These are phyloP conservation scores for Chrysanthemum lavandulifolium DNA, from an alignment of 129 eudicot genomes.

Conservation along the genomic window DNA sequence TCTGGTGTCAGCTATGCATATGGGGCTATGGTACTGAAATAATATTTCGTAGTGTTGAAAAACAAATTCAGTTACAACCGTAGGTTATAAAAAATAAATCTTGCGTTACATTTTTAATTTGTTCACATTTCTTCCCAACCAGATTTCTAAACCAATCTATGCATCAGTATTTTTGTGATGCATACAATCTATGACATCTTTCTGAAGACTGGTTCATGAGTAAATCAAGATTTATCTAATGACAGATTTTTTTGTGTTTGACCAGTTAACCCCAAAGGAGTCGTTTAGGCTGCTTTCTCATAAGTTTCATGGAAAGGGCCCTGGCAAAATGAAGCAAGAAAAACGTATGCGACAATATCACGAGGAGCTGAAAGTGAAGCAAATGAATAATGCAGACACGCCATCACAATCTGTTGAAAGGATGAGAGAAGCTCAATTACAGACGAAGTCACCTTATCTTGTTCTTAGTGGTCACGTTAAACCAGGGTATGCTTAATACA, in stretches of 20 bases:
- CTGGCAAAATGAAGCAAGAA: slow-evolving; percentile 94
- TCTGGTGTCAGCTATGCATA: too few relatives aligned
- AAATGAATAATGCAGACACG: slow-evolving; percentile 87
- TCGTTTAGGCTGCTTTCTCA: slow-evolving; percentile 86
- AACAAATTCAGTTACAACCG: too few relatives aligned
- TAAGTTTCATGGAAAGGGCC: slow-evolving; percentile 93
- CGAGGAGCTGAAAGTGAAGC: slow-evolving; percentile 83
- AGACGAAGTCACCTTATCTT: slow-evolving; percentile 73
- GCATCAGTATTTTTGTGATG: background rate
- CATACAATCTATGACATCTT: background rate
- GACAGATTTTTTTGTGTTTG: slow-evolving; percentile 20
- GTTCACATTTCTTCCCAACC: too few relatives aligned
- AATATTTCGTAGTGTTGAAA: too few relatives aligned
- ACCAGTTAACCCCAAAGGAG: slow-evolving; percentile 94
- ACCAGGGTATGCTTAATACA: slow-evolving; percentile 65
- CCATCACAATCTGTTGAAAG: slow-evolving; percentile 85
- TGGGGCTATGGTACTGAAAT: too few relatives aligned
- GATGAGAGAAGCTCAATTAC: slow-evolving; percentile 93
- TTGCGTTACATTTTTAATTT: too few relatives aligned
- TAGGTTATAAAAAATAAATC: too few relatives aligned
- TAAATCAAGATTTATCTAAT: background rate
- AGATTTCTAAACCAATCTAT: too few relatives aligned
- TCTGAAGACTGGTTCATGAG: background rate
- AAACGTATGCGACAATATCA: slow-evolving; percentile 85
- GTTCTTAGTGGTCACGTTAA: slow-evolving; percentile 89